Percentiles rank a stretch among this genome's conserved stretches.
Evolutionary conservation across 108 stramenopile species (phyloP).

Genomic region (Cyclotella choctawhatcheeana): DNA sequence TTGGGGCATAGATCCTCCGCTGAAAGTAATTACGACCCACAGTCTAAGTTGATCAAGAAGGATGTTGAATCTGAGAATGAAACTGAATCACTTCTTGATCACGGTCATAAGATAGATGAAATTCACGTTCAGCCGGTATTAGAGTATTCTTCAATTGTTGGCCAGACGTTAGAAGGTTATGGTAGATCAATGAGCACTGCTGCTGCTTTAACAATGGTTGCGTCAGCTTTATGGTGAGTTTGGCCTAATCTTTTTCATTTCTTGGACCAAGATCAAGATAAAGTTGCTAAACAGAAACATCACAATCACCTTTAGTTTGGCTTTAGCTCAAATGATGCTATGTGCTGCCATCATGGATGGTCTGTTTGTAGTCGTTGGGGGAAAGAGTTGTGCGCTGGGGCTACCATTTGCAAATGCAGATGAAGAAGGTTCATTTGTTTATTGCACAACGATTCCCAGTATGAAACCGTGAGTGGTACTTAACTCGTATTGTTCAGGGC

Average conservation of each 20-base stretch:
- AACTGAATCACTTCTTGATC: not conserved
- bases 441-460: slow-evolving; percentile 31
- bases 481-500: not conserved
- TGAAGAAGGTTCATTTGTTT: slow-evolving; percentile 7
- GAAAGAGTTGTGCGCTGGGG: slow-evolving; percentile 44
- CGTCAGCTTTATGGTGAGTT: slow-evolving; percentile 33
- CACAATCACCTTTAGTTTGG: slow-evolving; percentile 1
- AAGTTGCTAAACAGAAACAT: not conserved
- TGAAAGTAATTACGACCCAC: too few relatives aligned
- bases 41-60: not conserved
- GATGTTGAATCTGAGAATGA: not conserved
- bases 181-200: slow-evolving; percentile 18
- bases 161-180: slow-evolving; percentile 35
- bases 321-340: slow-evolving; percentile 40
- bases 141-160: slow-evolving; percentile 39
- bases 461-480: slow-evolving; percentile 37
- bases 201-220: slow-evolving; percentile 45
- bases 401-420: slow-evolving; percentile 2
- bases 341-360: slow-evolving; percentile 48
- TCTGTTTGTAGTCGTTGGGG: slow-evolving; percentile 31
- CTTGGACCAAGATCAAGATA: not conserved
- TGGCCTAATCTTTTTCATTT: not conserved
- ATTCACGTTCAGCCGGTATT: slow-evolving; percentile 16
- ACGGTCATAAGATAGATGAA: not conserved
- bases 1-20: slow-evolving; percentile 5